These are phyloP conservation scores for Auxenochlorella protothecoides DNA, from an alignment of 139 green algal species.

Conservation along the genomic window DNA sequence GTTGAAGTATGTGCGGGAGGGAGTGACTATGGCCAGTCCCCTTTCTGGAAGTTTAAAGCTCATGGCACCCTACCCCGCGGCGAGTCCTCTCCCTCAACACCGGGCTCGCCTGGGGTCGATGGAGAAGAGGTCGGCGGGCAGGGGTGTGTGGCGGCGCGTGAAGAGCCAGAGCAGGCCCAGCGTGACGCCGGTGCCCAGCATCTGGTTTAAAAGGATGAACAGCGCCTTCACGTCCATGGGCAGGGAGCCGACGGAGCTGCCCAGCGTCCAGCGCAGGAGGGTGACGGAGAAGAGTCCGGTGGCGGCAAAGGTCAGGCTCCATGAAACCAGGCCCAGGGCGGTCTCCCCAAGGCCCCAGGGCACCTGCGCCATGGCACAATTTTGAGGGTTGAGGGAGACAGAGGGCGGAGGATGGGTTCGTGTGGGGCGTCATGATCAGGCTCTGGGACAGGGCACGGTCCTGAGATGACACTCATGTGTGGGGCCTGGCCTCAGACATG, in stretches of 20 bases:
- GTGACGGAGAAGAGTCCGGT: slow-evolving; percentile 63
- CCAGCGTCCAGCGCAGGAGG: slow-evolving; percentile 18
- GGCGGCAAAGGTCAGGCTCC: slow-evolving; percentile 48
- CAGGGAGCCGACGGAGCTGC: slow-evolving; percentile 10
- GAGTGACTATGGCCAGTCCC: no score
- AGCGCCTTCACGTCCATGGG: slow-evolving; percentile 9
- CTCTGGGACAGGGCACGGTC: no score
- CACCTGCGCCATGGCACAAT: slow-evolving; percentile 15
- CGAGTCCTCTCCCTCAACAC: neutral
- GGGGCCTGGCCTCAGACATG: no score
- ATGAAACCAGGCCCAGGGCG: slow-evolving; percentile 49
- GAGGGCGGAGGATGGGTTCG: no score
- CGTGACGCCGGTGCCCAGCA: slow-evolving; percentile 43
- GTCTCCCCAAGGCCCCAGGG: slow-evolving; percentile 54
- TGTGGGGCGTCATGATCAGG: no score
- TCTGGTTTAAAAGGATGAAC: slow-evolving; percentile 34
- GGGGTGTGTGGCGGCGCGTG: neutral
- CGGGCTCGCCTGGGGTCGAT: slow-evolving; percentile 20
- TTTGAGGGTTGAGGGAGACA: no score
- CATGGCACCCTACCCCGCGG: neutral
- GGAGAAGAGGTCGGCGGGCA: slow-evolving; percentile 38
- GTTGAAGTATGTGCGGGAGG: neutral
- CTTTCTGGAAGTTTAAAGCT: no score
- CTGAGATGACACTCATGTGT: no score
- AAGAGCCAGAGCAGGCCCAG: slow-evolving; percentile 8